Conservation (phyloP, 2,329 filamentous ascomycete species). For the Botrytis elliptica region DNA sequence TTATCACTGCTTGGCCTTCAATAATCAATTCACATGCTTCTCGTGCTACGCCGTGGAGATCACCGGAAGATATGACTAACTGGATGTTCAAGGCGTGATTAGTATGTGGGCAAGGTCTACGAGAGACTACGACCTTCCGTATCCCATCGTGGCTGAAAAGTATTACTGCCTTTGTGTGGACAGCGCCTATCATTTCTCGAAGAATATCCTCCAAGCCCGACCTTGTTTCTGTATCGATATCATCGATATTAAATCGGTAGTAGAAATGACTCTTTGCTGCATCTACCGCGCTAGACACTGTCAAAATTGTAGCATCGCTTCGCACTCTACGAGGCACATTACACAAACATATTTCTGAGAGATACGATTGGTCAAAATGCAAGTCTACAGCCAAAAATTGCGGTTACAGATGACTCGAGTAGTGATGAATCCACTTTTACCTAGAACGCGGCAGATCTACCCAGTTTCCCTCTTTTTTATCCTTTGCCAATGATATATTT, state of each 20-base stretch:
- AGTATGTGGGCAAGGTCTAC: background rate
- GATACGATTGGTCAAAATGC: background rate
- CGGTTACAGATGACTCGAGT: constrained; percentile 11
- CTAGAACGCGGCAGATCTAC: constrained; percentile 20
- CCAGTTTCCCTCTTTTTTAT: constrained; percentile 4
- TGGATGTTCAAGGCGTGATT: background rate
- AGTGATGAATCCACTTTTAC: constrained; percentile 15
- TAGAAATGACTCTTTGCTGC: constrained; percentile 12
- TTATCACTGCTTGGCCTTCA: background rate
- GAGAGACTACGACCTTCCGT: background rate
- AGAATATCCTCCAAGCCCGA: background rate
- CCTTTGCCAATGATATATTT: background rate
- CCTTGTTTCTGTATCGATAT: constrained; percentile 6
- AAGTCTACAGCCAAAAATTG: background rate
- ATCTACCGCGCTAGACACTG: constrained; percentile 17
- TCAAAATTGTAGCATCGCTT: constrained; percentile 6
- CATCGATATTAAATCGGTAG: constrained; percentile 12
- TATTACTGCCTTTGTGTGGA: background rate
- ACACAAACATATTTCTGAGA: background rate
- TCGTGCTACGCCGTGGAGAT: constrained; percentile 4
- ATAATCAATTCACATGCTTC: constrained; percentile 8
- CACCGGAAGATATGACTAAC: constrained; percentile 7
- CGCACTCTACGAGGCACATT: background rate
- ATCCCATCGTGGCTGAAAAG: constrained; percentile 1
- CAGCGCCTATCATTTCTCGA: constrained; percentile 9